Percentiles rank a stretch among this genome's conserved stretches.
These are phyloP conservation scores for Papiliotrema nemorosa DNA, from an alignment of 1,284 basidiomycete genomes.

Conservation along the genomic window DNA sequence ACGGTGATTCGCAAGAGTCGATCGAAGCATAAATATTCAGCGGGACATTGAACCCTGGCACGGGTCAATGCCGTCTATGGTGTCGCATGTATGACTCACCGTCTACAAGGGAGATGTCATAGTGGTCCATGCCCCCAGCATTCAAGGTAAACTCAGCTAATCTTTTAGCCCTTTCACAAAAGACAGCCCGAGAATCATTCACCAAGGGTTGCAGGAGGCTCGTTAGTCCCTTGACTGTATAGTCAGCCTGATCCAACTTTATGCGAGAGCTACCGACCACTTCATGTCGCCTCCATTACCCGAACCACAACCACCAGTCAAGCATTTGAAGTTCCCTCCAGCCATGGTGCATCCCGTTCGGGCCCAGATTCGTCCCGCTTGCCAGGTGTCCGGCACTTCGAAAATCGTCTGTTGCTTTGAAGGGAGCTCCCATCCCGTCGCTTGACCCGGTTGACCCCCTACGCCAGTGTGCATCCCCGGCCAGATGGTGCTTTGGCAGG, in stretches of 20 bases:
- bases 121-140: constrained; percentile 18
- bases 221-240: constrained; percentile 3
- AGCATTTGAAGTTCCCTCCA: constrained; percentile 22
- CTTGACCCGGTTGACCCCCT: constrained; percentile 15
- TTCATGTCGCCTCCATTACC: constrained; percentile 13
- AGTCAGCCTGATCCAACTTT: background rate
- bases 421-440: constrained; percentile 24
- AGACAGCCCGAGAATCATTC: background rate
- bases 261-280: constrained; percentile 11
- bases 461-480: constrained; percentile 20
- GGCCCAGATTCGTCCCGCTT: constrained; percentile 27
- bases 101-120: constrained; percentile 35
- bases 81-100: constrained; percentile 10
- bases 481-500: constrained; percentile 27
- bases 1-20: constrained; percentile 13
- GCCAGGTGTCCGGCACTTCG: constrained; percentile 24
- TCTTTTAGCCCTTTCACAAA: background rate
- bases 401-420: constrained; percentile 11
- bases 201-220: constrained; percentile 21
- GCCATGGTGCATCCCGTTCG: constrained; percentile 23
- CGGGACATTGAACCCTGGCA: constrained; percentile 32
- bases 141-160: constrained; percentile 31
- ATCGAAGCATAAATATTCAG: constrained; percentile 21
- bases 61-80: background rate
- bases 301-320: constrained; percentile 23